Conservation (phyloP, 208 protist genomes). For the Trypanosoma scelopori region DNA sequence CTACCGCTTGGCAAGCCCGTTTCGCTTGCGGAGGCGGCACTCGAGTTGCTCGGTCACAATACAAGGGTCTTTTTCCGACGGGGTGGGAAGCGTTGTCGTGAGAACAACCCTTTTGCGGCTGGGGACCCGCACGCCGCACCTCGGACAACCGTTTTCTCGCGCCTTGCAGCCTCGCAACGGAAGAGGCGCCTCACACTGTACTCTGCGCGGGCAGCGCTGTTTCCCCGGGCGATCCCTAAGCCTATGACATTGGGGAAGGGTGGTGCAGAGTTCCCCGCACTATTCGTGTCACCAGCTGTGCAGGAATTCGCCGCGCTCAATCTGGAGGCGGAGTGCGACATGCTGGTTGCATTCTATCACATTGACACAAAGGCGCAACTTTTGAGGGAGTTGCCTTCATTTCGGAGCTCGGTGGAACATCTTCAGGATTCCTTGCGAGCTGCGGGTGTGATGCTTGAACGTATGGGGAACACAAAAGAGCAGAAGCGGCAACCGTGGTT, state of each 20-base stretch:
- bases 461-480: background rate
- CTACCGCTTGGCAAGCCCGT: slow-evolving; percentile 28
- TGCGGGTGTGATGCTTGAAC: slow-evolving; percentile 11
- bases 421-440: slow-evolving; percentile 10
- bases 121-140: background rate
- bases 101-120: background rate
- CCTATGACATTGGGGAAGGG: background rate
- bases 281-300: slow-evolving; percentile 55
- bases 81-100: slow-evolving; percentile 13
- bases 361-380: slow-evolving; percentile 59
- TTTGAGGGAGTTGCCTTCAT: slow-evolving; percentile 46
- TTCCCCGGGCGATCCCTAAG: slow-evolving; percentile 35
- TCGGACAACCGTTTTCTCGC: slow-evolving; percentile 20
- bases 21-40: slow-evolving; percentile 41
- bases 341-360: slow-evolving; percentile 51
- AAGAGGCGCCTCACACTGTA: slow-evolving; percentile 55
- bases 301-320: slow-evolving; percentile 50
- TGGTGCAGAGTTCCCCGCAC: background rate
- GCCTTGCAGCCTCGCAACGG: slow-evolving; percentile 38
- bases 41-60: slow-evolving; percentile 48
- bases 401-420: slow-evolving; percentile 19
- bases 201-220: slow-evolving; percentile 47
- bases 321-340: slow-evolving; percentile 48
- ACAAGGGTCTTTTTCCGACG: slow-evolving; percentile 43
- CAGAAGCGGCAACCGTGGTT: slow-evolving; percentile 25